Percentiles rank a stretch among this genome's conserved stretches.
phyloP scores from a whole-genome alignment of 169 alveolate species.

The Eimeria tenella region DNA sequence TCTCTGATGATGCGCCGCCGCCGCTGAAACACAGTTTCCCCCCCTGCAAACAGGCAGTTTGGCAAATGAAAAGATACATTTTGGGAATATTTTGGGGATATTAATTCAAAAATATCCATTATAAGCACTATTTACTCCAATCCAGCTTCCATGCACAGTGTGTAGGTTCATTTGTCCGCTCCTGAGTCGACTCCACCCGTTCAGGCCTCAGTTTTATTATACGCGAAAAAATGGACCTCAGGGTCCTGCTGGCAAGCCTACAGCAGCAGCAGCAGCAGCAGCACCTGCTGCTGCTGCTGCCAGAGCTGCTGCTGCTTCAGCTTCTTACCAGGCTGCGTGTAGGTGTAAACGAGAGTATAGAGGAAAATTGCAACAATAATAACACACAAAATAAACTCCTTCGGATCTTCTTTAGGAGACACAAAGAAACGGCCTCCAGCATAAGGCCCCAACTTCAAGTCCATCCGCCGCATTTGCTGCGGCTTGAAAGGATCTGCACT shows the following conservation, averaged over 20 bases:
- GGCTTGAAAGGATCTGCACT: constrained; percentile 29
- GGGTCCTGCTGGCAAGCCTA: too few relatives aligned
- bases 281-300: too few relatives aligned
- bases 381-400: constrained; percentile 33
- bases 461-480: constrained; percentile 63
- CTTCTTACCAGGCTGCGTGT: constrained; percentile 13
- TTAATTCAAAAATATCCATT: background rate
- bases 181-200: too few relatives aligned
- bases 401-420: constrained; percentile 74
- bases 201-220: too few relatives aligned
- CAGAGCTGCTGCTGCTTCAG: background rate
- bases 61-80: background rate
- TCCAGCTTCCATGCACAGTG: too few relatives aligned
- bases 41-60: background rate
- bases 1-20: constrained; percentile 70
- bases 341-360: constrained; percentile 28
- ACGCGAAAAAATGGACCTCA: too few relatives aligned
- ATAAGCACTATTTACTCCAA: too few relatives aligned
- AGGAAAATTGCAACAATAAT: constrained; percentile 10
- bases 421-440: constrained; percentile 66
- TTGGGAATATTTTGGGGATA: background rate
- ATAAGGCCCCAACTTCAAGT: constrained; percentile 74
- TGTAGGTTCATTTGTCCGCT: too few relatives aligned
- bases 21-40: constrained; percentile 31
- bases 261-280: too few relatives aligned